These are phyloP conservation scores for Crithidia mellificae DNA, from an alignment of 208 protist genomes.

Conservation along the genomic window DNA sequence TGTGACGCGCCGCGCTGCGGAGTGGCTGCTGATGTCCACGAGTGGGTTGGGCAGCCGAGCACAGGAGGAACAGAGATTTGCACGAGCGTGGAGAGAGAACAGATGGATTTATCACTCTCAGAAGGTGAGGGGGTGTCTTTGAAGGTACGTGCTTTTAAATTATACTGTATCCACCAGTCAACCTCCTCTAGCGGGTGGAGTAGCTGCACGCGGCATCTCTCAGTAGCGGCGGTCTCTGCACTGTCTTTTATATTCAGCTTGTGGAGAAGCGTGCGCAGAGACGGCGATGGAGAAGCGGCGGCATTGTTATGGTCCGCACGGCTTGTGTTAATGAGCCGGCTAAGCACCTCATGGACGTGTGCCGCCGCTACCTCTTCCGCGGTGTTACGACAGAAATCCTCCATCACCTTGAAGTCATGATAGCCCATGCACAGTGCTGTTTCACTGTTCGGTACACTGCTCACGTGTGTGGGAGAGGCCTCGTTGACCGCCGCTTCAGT, in stretches of 20 bases:
- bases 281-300: too few relatives aligned
- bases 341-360: background rate
- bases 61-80: slow-evolving; percentile 15
- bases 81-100: background rate
- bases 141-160: too few relatives aligned
- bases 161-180: slow-evolving; percentile 24
- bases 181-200: slow-evolving; percentile 26
- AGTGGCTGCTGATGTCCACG: too few relatives aligned
- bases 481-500: too few relatives aligned
- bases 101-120: too few relatives aligned
- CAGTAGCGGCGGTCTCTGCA: background rate
- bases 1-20: too few relatives aligned
- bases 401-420: slow-evolving; percentile 19
- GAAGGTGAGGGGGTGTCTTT: background rate
- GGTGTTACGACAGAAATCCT: background rate
- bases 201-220: slow-evolving; percentile 6
- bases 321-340: background rate
- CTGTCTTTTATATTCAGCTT: too few relatives aligned
- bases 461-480: too few relatives aligned
- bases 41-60: slow-evolving; percentile 15
- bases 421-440: slow-evolving; percentile 20
- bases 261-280: too few relatives aligned
- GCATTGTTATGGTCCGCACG: too few relatives aligned
- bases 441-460: background rate
- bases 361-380: background rate